Percentiles rank a stretch among this genome's conserved stretches.
Evolutionary conservation across 2,329 filamentous ascomycete genomes (phyloP).

Genomic region (Thermoascus crustaceus): DNA sequence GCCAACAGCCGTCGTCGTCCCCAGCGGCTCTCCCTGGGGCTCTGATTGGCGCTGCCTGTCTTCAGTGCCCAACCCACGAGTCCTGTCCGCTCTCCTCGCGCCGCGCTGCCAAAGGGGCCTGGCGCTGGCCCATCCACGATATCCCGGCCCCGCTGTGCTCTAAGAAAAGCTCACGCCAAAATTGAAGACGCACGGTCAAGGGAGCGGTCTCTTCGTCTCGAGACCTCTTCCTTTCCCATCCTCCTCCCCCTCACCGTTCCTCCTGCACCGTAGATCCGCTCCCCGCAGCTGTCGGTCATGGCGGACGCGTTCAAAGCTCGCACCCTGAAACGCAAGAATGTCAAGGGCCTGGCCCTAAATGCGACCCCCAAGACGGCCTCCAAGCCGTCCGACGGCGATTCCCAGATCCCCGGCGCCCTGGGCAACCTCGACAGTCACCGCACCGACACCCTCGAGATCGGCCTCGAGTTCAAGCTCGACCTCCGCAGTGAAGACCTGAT

Average conservation of each 20-base stretch:
- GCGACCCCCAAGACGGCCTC: constrained; percentile 62
- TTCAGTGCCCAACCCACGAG: too few relatives aligned
- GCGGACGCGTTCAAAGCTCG: constrained; percentile 55
- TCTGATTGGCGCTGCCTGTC: constrained; percentile 10
- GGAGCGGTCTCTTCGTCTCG: too few relatives aligned
- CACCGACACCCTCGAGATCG: constrained; percentile 78
- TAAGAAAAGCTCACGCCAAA: too few relatives aligned
- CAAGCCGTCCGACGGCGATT: constrained; percentile 64
- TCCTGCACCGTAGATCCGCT: constrained; percentile 10
- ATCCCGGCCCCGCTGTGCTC: too few relatives aligned
- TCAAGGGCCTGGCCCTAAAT: constrained; percentile 87
- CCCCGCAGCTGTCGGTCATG: constrained; percentile 32
- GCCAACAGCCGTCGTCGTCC: neutral
- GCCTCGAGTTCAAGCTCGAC: constrained; percentile 92
- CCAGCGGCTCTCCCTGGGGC: constrained; percentile 5
- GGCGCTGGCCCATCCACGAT: too few relatives aligned
- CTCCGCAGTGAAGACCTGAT: constrained; percentile 86
- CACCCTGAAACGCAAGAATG: constrained; percentile 98
- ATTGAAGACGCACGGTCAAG: too few relatives aligned
- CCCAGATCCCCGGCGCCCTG: constrained; percentile 51
- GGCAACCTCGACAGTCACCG: constrained; percentile 52
- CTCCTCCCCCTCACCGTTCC: constrained; percentile 16
- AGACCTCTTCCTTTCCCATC: constrained; percentile 8
- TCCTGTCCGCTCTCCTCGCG: too few relatives aligned
- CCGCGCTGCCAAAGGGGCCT: too few relatives aligned